Base-by-base conservation (phyloP, 2,329 filamentous ascomycete genomes). In the Aspergillus ochraceus region DNA sequence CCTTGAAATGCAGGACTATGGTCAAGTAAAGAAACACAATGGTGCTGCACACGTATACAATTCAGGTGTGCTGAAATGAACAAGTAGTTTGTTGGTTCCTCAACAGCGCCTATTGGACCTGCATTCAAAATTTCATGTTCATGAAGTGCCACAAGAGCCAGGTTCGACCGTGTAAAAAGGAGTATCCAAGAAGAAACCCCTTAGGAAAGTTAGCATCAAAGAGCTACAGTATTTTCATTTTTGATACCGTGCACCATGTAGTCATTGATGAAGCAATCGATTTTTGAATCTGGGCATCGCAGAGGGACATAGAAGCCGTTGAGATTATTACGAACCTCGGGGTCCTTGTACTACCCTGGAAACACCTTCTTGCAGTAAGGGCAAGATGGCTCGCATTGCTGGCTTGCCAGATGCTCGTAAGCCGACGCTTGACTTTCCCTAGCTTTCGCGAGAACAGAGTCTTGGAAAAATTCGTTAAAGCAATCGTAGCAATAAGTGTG, bases 401-500 rank as follows among this genome's bases (percentile, higher is more conserved):
- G 49, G 49, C 22, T 51, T 30, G 22, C 10, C 4, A 51, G 49
- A 51, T n/a, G 12, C 49, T 51, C 49, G 49, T 51, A 29, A n/a
- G 49, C 49, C 17, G 6, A 30, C 22, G 2, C 22, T 51, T 30
- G 49, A 6, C 22, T 30, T 51, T 6, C 49, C 29, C 22, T 30
- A 30, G 22, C 49, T 11, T 10, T 51, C 11, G 10, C 49, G 6
- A 51, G 49, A 29, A 51, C 49, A 6, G 19, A 26, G 49, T 51
- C 49, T 5, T 51, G 49, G 49, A 51, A 51, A 20, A 51, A 51
- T 29, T 51, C 6, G 49, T 30, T 51, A 29, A 51, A 51, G 24
- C 49, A 51, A 29, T 30, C n/a, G 22, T 51, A 51, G 49, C 49
- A 51, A 29, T 51, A 51, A 30, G 49, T 30, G 49, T 51, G 49